Evolutionary conservation across 257 asterid genomes (phyloP).

Genomic region (Plectranthus barbatus): DNA sequence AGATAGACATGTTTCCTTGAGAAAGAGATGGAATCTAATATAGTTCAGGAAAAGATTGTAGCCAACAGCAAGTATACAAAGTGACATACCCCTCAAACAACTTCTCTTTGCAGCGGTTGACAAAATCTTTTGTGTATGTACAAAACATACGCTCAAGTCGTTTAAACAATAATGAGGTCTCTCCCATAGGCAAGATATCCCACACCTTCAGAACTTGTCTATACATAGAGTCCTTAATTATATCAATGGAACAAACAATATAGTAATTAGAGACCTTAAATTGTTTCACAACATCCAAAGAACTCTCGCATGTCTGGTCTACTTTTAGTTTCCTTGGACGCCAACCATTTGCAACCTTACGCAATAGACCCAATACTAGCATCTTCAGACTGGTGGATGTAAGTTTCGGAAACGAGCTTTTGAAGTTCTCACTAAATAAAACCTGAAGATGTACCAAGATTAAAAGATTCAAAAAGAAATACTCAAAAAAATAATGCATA

Average conservation of each 20-base stretch:
- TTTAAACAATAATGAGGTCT: conserved; percentile 31
- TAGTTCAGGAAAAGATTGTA: no score
- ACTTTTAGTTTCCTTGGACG: conserved; percentile 45
- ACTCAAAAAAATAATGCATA: no score
- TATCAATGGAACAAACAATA: conserved; percentile 46
- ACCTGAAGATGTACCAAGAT: no score
- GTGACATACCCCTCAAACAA: conserved; percentile 38
- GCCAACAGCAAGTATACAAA: neutral
- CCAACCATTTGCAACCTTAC: conserved; percentile 65
- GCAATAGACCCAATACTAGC: conserved; percentile 26
- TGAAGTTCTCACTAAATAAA: conserved; percentile 44
- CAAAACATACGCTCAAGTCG: conserved; percentile 43
- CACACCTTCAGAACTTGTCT: conserved; percentile 54
- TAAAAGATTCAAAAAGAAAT: no score
- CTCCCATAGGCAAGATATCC: conserved; percentile 45
- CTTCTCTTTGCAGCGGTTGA: conserved; percentile 37
- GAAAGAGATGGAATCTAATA: no score
- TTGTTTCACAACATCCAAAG: conserved; percentile 37
- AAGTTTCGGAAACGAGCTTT: conserved; percentile 40
- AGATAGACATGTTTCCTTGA: no score
- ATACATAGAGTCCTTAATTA: conserved; percentile 28
- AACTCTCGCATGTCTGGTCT: conserved; percentile 35
- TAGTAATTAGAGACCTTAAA: conserved; percentile 38
- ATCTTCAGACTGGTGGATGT: conserved; percentile 20
- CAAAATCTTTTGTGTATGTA: conserved; percentile 43